Evolutionary conservation across 805 yeast genomes (phyloP).

Genomic region (Phaffomyces antillensis): DNA sequence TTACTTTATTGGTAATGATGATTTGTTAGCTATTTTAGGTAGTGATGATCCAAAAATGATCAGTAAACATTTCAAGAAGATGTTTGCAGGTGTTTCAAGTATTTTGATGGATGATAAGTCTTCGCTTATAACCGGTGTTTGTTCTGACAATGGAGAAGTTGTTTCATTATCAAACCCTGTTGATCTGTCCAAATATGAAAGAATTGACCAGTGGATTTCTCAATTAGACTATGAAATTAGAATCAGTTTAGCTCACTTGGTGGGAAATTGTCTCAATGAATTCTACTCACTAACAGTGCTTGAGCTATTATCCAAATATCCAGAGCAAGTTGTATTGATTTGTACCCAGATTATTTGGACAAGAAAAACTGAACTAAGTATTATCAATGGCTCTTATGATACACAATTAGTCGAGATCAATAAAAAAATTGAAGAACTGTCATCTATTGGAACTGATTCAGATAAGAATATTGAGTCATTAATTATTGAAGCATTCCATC

Average conservation of each 20-base stretch:
- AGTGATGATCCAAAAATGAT: constrained; percentile 39
- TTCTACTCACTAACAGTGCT: constrained; percentile 17
- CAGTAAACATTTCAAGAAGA: constrained; percentile 55
- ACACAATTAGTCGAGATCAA: constrained; percentile 19
- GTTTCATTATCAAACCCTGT: constrained; percentile 39
- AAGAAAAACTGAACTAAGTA: constrained; percentile 26
- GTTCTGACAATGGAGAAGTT: constrained; percentile 61
- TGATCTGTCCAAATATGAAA: constrained; percentile 31
- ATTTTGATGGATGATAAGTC: constrained; percentile 30
- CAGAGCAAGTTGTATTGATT: constrained; percentile 52
- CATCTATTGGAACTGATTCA: constrained; percentile 33
- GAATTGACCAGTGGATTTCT: constrained; percentile 56
- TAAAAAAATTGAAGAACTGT: neutral
- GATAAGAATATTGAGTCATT: constrained; percentile 53
- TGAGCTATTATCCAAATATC: constrained; percentile 33
- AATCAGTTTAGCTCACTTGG: constrained; percentile 35
- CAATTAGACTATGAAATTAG: constrained; percentile 50
- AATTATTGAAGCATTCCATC: constrained; percentile 64
- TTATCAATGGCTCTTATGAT: constrained; percentile 8
- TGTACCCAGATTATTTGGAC: constrained; percentile 57
- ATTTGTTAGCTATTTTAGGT: constrained; percentile 76
- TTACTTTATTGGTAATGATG: constrained; percentile 87
- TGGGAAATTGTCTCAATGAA: constrained; percentile 26
- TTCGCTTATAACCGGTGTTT: constrained; percentile 36
- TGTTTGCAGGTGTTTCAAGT: constrained; percentile 59